Conservation (phyloP, 106 monocot genomes). For the Posidonia australis region DNA sequence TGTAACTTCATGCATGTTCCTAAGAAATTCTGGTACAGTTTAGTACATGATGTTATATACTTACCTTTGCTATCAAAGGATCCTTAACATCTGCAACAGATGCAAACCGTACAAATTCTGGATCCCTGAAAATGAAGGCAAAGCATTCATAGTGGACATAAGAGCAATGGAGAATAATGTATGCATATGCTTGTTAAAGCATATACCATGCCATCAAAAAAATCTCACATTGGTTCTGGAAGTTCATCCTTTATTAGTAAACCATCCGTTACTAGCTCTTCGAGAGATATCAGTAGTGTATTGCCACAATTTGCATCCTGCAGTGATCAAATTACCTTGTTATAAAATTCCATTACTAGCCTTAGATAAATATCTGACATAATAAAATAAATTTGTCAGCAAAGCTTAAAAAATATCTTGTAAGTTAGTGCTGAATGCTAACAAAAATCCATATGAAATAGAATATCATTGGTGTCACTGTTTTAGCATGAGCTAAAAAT, state of each 20-base stretch:
- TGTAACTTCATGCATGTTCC: no score
- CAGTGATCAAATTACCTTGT: not conserved
- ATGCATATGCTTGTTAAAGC: not conserved
- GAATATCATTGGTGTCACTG: no score
- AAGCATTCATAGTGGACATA: not conserved
- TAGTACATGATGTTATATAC: not conserved
- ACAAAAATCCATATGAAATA: no score
- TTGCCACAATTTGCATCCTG: constrained; percentile 99
- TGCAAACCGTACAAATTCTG: constrained; percentile 57
- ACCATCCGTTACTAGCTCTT: constrained; percentile 91
- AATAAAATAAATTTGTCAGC: no score
- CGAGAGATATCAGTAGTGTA: constrained; percentile 85
- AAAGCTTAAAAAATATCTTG: no score
- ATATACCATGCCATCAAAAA: constrained; percentile 6
- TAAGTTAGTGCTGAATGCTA: no score
- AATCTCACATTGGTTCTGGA: constrained; percentile 69
- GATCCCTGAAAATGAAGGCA: constrained; percentile 22
- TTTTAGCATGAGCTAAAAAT: no score
- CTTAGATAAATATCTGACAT: no score
- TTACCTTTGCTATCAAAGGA: constrained; percentile 83
- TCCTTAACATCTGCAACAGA: constrained; percentile 69
- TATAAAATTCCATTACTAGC: no score
- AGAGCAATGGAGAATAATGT: no score
- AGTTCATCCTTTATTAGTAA: constrained; percentile 66
- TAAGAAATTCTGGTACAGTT: not conserved